These are phyloP conservation scores for Vaccinium macrocarpon DNA, from an alignment of 148 eudicot species.

Conservation along the genomic window DNA sequence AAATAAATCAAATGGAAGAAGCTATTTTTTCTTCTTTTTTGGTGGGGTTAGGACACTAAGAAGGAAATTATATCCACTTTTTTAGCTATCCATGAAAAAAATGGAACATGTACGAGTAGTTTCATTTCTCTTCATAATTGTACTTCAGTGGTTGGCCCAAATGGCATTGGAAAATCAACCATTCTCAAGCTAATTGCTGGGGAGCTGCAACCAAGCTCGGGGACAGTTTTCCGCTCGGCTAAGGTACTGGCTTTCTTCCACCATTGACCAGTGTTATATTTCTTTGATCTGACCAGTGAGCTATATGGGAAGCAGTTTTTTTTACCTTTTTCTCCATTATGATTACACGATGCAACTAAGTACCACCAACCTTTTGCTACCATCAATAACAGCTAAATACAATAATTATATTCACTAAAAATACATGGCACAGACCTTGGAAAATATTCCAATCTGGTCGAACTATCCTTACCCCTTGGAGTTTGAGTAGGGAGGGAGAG, in stretches of 20 bases:
- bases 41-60: neutral
- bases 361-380: neutral
- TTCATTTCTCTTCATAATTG: neutral
- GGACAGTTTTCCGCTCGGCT: slow-evolving; percentile 97
- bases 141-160: slow-evolving; percentile 92
- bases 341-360: neutral
- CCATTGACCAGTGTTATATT: neutral
- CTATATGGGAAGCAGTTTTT: neutral
- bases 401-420: neutral
- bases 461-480: neutral
- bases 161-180: slow-evolving; percentile 98
- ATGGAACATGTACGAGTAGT: neutral
- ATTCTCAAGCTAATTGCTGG: slow-evolving; percentile 95
- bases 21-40: neutral
- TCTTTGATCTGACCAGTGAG: neutral
- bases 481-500: neutral
- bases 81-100: neutral
- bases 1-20: neutral
- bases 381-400: neutral
- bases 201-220: slow-evolving; percentile 96
- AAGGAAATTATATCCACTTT: neutral
- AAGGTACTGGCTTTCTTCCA: slow-evolving; percentile 50
- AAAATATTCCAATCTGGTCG: neutral
- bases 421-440: neutral
- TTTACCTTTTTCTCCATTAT: neutral